Base-by-base conservation (phyloP, 1,139 yeast genomes). In the Yamadazyma membranifaciens region DNA sequence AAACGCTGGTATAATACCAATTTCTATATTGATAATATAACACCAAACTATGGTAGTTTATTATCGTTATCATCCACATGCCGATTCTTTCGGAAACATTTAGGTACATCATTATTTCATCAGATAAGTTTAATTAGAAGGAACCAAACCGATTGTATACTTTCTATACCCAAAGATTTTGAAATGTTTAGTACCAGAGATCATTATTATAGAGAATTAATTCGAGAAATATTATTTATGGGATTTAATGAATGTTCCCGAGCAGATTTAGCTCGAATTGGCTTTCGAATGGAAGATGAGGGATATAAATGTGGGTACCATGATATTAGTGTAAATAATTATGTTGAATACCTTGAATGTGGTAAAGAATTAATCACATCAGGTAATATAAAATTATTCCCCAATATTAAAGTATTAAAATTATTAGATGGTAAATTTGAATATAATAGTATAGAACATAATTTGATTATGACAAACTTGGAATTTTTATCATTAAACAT, bases 61-160 rank as follows among this genome's bases (percentile, higher is more conserved):
- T 26, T 61, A 17, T 35, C 57, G 1, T 47, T 63, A 31, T 58
- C 65, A 3, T 51, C 60, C 11, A 63, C 69, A 3, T 63, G 69
- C 40, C 37, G 44, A 4, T 42, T 37, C 10, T 45, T 65, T 4
- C 48, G 70, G n/a, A 40, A 37, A 11, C 43, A 48, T 13, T 39
- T 63, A 5, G 65, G 61, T 0, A 56, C 54, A 2, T 12, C 44
- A 4, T 14, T 64, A 26, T 65, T 63, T 38, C 41, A 41, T 9
- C 46, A 45, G 10, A 20, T 59, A 3, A 65, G 69, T 45, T 45
- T 65, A 33, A 48, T 65, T 4, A 42, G 70, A 26, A 41, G 42
- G 25, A 63, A 63, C 43, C 62, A 61, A 41, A 46, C 61, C n/a
- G 70, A 65, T 48, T 55, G 61, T 9, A 43, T 62, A 11, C 41